Evolutionary conservation across 2,329 filamentous ascomycete species (phyloP).

Genomic region (Alternaria infectoria): DNA sequence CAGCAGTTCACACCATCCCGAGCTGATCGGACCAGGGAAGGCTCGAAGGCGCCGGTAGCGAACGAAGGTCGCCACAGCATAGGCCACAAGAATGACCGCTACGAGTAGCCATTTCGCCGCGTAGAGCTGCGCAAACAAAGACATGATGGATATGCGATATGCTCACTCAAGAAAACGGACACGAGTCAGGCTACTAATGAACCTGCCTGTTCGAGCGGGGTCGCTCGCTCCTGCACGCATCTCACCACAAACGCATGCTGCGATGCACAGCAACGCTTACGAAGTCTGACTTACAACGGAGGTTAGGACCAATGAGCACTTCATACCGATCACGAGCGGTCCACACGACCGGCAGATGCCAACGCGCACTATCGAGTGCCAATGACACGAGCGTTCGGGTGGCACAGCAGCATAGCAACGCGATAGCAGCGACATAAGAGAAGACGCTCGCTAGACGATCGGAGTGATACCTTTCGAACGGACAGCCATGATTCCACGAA

Average conservation of each 20-base stretch:
- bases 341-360: background rate
- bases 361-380: background rate
- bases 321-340: background rate
- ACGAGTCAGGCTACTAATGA: background rate
- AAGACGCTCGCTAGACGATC: background rate
- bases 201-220: background rate
- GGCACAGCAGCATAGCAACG: background rate
- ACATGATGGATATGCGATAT: constrained; percentile 1
- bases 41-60: constrained; percentile 22
- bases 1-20: constrained; percentile 32
- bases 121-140: constrained; percentile 14
- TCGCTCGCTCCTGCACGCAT: background rate
- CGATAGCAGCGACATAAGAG: background rate
- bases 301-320: background rate
- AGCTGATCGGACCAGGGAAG: constrained; percentile 30
- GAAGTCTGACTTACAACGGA: background rate
- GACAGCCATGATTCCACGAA: background rate
- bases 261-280: background rate
- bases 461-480: background rate
- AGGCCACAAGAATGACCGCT: constrained; percentile 1
- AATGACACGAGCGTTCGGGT: background rate
- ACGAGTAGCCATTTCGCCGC: constrained; percentile 15
- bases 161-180: background rate
- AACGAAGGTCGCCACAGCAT: constrained; percentile 16
- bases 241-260: background rate